Conservation (phyloP, 345 rosid species). For the Mallotus nudiflorus region DNA sequence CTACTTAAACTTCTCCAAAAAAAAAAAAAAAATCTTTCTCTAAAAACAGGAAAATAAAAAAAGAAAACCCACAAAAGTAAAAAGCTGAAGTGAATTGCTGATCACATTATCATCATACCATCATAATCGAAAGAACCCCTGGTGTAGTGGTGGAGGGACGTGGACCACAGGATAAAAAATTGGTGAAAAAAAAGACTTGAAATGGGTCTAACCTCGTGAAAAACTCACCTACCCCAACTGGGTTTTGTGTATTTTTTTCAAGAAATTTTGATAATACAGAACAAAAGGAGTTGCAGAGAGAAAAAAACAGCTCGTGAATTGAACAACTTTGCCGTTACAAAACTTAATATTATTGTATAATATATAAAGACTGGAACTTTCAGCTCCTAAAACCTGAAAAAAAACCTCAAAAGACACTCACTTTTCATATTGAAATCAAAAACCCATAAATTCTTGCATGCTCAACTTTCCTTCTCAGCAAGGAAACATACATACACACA, state of each 20-base stretch:
- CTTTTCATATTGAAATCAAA: not conserved
- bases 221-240: slow-evolving; percentile 35
- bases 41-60: not conserved
- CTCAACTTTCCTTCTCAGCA: not conserved
- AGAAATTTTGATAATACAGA: not conserved
- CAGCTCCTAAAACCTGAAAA: not conserved
- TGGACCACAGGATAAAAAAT: slow-evolving; percentile 25
- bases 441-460: not conserved
- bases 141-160: slow-evolving; percentile 22
- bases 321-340: not conserved
- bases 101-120: slow-evolving; percentile 29
- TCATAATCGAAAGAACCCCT: slow-evolving; percentile 2
- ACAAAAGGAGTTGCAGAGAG: slow-evolving; percentile 19
- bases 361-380: too few relatives aligned
- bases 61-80: not conserved
- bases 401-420: not conserved
- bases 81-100: slow-evolving; percentile 5
- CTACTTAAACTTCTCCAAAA: not conserved
- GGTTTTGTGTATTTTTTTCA: slow-evolving; percentile 14
- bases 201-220: slow-evolving; percentile 45
- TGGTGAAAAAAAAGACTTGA: slow-evolving; percentile 37
- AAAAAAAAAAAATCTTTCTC: not conserved
- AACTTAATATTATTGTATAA: too few relatives aligned
- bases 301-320: slow-evolving; percentile 30
- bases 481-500: too few relatives aligned